A percentile compares a stretch with the other conserved stretches of the same genome.
Conservation (phyloP, 495 filamentous ascomycete species). For the Xylaria grammica region DNA sequence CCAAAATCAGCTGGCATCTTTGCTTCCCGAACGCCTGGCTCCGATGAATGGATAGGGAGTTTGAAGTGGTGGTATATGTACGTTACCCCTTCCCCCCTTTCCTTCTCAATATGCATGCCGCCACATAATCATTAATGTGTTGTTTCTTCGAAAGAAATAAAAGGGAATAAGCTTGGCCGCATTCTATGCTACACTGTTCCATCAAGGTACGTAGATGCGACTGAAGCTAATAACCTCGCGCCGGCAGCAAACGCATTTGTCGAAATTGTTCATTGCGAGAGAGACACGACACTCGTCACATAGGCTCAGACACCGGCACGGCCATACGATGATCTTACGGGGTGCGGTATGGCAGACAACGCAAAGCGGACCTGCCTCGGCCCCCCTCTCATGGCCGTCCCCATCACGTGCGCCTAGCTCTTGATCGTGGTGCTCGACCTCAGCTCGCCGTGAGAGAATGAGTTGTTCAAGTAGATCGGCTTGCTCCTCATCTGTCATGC, state of each 20-base stretch:
- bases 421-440: constrained; percentile 20
- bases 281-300: constrained; percentile 95
- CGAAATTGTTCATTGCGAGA: constrained; percentile 95
- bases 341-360: constrained; percentile 91
- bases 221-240: constrained; percentile 85
- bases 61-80: neutral
- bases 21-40: neutral
- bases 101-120: neutral
- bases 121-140: too few species aligned
- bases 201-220: constrained; percentile 86
- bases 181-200: neutral
- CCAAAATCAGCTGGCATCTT: neutral
- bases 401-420: neutral
- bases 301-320: constrained; percentile 89
- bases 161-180: neutral
- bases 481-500: constrained; percentile 72
- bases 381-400: constrained; percentile 35
- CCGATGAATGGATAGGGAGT: neutral
- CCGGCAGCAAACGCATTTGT: constrained; percentile 91
- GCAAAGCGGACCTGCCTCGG: constrained; percentile 78
- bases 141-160: neutral
- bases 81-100: neutral
- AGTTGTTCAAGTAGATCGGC: constrained; percentile 79
- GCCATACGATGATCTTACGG: constrained; percentile 92
- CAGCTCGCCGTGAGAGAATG: constrained; percentile 66